phyloP scores from a whole-genome alignment of 1,284 basidiomycete species.

The Boletus sp. region DNA sequence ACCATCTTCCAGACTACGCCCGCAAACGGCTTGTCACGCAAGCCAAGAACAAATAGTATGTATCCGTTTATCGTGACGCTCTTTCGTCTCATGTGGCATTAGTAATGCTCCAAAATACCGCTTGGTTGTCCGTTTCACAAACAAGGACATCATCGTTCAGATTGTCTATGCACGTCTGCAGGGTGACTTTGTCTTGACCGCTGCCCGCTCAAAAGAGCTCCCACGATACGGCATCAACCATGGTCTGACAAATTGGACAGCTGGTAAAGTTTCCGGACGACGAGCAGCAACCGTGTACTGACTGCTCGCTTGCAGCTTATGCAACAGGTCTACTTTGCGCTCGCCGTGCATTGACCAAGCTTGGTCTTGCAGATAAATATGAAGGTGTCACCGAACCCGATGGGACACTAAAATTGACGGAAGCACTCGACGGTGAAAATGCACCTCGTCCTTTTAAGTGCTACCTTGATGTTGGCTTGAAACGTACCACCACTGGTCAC shows the following conservation, averaged over 20 bases:
- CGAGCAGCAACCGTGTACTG: background rate
- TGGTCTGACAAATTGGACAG: slow-evolving; percentile 99
- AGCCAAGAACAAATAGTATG: slow-evolving; percentile 99
- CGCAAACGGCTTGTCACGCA: slow-evolving; percentile 96
- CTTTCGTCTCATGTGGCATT: slow-evolving; percentile 15
- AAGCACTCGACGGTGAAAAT: slow-evolving; percentile 88
- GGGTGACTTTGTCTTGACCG: slow-evolving; percentile 92
- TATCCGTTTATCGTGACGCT: slow-evolving; percentile 13
- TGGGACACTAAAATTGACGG: slow-evolving; percentile 83
- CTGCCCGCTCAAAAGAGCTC: slow-evolving; percentile 91
- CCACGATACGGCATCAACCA: slow-evolving; percentile 98
- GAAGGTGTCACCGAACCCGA: slow-evolving; percentile 94
- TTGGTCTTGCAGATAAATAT: slow-evolving; percentile 99
- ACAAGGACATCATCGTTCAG: slow-evolving; percentile 91
- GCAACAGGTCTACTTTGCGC: slow-evolving; percentile 97
- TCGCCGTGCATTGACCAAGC: slow-evolving; percentile 93
- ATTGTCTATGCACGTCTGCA: slow-evolving; percentile 97
- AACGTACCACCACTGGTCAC: slow-evolving; percentile 97
- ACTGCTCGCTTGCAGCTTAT: slow-evolving; percentile 65
- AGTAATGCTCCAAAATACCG: slow-evolving; percentile 98
- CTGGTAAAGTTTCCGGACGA: slow-evolving; percentile 53
- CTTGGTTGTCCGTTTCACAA: slow-evolving; percentile 97
- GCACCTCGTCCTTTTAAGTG: slow-evolving; percentile 98
- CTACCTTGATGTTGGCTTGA: slow-evolving; percentile 98
- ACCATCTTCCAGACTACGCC: slow-evolving; percentile 77